Evolutionary conservation across 73 alveolate genomes (phyloP).

Genomic region (Paramecium primaurelia): DNA sequence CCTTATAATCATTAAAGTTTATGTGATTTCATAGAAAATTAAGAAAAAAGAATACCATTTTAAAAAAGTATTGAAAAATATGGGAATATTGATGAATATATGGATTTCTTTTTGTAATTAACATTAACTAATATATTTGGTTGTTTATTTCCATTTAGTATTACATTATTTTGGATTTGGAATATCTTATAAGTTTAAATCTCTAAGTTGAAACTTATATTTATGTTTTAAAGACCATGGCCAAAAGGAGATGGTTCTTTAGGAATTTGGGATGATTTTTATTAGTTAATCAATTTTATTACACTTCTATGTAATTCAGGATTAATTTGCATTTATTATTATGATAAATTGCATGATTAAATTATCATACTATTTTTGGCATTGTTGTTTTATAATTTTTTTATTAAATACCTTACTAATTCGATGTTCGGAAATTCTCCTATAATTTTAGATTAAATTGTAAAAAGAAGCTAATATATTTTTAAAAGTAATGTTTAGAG

Average conservation of each 20-base stretch:
- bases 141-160: not conserved
- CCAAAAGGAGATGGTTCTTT: not conserved
- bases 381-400: not conserved
- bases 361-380: not conserved
- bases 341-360: not conserved
- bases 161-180: not conserved
- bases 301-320: not conserved
- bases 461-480: not conserved
- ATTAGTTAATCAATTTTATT: not conserved
- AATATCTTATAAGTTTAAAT: not conserved
- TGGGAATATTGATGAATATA: not conserved
- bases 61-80: not conserved
- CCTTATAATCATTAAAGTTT: not conserved
- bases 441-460: not conserved
- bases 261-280: constrained; percentile 10
- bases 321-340: not conserved
- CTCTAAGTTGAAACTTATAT: not conserved
- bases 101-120: not conserved
- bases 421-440: not conserved
- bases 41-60: not conserved
- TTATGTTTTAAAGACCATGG: constrained; percentile 1
- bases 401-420: not conserved
- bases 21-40: not conserved
- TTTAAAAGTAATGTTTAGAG: not conserved
- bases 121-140: not conserved